These are phyloP conservation scores for Xylaria longipes DNA, from an alignment of 495 filamentous ascomycete genomes.

Conservation along the genomic window DNA sequence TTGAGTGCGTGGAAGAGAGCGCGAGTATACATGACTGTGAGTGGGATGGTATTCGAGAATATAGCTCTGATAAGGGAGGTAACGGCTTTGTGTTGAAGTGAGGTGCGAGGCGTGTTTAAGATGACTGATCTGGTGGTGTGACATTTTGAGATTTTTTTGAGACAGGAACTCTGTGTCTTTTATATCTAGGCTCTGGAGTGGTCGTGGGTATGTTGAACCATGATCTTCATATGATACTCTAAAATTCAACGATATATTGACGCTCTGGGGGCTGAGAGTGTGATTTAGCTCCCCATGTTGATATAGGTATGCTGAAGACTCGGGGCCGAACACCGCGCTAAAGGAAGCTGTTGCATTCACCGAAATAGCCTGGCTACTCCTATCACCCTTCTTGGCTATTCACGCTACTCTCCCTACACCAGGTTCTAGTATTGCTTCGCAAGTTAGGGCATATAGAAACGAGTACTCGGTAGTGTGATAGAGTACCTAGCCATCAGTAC, in stretches of 20 bases:
- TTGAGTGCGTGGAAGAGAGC: slow-evolving; percentile 1
- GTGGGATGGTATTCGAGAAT: background rate
- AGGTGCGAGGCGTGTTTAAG: background rate
- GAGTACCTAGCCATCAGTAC: background rate
- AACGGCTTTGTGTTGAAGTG: background rate
- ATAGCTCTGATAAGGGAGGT: background rate
- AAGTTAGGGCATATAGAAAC: no score
- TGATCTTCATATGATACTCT: background rate
- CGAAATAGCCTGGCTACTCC: background rate
- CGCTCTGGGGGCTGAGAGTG: background rate
- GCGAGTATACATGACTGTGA: background rate
- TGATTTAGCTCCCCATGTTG: background rate
- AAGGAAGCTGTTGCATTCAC: background rate
- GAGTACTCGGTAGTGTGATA: no score
- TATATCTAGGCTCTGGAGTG: background rate
- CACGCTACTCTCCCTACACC: no score
- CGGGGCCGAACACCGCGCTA: background rate
- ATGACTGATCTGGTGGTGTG: background rate
- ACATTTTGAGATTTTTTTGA: background rate
- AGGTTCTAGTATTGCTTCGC: no score
- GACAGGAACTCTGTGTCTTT: background rate
- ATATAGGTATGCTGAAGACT: background rate
- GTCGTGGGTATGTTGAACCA: background rate
- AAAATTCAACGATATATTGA: background rate
- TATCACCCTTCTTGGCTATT: background rate